Percentiles rank a stretch among this genome's conserved stretches.
These are phyloP conservation scores for Fusarium siculi DNA, from an alignment of 2,329 filamentous ascomycete genomes.

Conservation along the genomic window DNA sequence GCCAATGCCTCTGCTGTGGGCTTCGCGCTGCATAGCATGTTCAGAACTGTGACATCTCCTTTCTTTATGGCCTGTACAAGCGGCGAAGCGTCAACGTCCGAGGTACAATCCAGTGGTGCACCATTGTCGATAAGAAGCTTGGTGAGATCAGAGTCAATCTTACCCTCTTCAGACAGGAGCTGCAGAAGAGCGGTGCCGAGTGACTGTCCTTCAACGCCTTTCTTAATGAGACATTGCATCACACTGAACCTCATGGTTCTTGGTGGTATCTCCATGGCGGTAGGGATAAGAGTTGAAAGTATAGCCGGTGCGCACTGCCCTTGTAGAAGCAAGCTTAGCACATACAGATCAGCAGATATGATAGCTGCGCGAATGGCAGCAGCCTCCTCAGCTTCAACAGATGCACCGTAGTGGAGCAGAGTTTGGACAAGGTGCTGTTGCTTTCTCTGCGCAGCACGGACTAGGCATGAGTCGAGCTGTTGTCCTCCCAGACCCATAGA, in stretches of 20 bases:
- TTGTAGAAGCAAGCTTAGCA: background rate
- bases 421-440: background rate
- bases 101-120: background rate
- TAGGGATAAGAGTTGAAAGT: background rate
- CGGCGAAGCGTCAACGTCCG: background rate
- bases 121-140: conserved; percentile 4
- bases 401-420: conserved; percentile 7
- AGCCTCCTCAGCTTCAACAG: background rate
- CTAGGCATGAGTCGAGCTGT: background rate
- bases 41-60: conserved; percentile 5
- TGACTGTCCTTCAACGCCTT: background rate
- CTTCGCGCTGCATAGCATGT: background rate
- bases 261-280: background rate
- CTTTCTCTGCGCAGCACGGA: background rate
- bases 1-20: background rate
- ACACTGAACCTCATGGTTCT: background rate
- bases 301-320: background rate
- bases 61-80: background rate
- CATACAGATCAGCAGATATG: background rate
- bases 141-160: background rate
- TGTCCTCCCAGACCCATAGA: background rate
- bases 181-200: background rate
- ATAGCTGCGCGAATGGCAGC: conserved; percentile 2
- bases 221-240: background rate
- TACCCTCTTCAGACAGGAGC: background rate